phyloP scores from a whole-genome alignment of 2,329 filamentous ascomycete genomes.

The Furcasterigmium sp. region DNA sequence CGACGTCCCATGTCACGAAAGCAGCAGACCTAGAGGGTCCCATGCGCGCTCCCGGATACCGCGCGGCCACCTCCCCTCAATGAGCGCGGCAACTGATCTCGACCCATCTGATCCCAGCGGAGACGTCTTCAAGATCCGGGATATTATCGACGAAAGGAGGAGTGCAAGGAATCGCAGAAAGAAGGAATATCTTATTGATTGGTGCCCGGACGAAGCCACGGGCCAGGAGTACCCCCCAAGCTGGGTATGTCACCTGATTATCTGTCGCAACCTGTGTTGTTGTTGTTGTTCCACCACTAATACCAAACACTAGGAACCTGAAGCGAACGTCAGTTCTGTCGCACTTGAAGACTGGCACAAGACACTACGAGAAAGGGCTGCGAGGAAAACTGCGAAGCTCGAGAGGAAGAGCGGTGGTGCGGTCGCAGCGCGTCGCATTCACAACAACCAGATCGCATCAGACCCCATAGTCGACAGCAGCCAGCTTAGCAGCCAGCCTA shows the following conservation, averaged over 20 bases:
- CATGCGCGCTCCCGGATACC: too few species aligned
- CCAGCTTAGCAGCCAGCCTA: conserved; percentile 9
- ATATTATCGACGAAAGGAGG: conserved; percentile 27
- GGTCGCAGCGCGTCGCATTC: too few species aligned
- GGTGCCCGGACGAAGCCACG: conserved; percentile 25
- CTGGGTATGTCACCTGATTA: conserved; percentile 22
- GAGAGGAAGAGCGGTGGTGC: neutral
- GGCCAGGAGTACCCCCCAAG: conserved; percentile 24
- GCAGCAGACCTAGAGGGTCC: too few species aligned
- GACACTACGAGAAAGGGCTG: neutral
- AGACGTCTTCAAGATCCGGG: conserved; percentile 26
- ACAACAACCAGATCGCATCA: neutral
- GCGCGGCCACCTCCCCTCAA: too few species aligned
- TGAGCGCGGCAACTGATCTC: too few species aligned
- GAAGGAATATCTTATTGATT: conserved; percentile 31
- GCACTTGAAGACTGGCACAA: conserved; percentile 27
- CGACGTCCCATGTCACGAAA: too few species aligned
- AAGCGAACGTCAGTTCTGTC: conserved; percentile 21
- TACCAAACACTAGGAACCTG: conserved; percentile 6
- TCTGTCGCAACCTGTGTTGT: conserved; percentile 1
- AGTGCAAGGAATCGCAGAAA: conserved; percentile 5
- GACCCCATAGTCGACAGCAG: conserved; percentile 5
- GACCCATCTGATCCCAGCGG: conserved; percentile 6
- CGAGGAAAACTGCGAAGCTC: too few species aligned
- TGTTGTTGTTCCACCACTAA: conserved; percentile 1